Conservation (phyloP, 345 rosid species). For the Populus simonii region DNA sequence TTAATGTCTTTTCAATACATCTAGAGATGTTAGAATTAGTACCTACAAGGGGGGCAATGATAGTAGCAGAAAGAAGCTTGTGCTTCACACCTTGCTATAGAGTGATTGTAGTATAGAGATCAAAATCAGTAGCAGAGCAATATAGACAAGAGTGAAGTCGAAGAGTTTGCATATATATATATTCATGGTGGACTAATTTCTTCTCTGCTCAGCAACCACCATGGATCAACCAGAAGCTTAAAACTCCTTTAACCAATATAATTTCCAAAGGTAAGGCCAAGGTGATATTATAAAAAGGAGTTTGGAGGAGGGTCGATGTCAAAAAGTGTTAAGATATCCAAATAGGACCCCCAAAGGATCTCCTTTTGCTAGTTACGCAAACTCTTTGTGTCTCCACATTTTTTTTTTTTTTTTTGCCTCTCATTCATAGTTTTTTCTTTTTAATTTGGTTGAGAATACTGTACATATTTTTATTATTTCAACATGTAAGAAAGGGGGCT, state of each 20-base stretch:
- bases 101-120: neutral
- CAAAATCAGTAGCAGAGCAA: neutral
- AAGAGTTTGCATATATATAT: constrained; percentile 24
- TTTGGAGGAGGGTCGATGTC: constrained; percentile 48
- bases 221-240: neutral
- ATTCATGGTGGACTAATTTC: neutral
- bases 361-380: constrained; percentile 59
- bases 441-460: neutral
- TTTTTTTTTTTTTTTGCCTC: neutral
- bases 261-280: constrained; percentile 13
- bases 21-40: constrained; percentile 21
- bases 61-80: constrained; percentile 43
- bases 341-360: constrained; percentile 46
- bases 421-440: neutral
- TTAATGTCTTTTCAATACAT: constrained; percentile 7
- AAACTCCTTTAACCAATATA: neutral
- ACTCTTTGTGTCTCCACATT: constrained; percentile 22
- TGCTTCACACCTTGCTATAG: constrained; percentile 40
- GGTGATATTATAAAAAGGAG: neutral
- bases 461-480: neutral
- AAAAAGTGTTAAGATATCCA: constrained; percentile 35
- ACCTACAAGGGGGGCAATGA: constrained; percentile 41
- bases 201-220: constrained; percentile 22
- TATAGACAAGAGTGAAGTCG: constrained; percentile 32
- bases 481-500: neutral